Evolutionary conservation across 2,329 filamentous ascomycete species (phyloP).

Genomic region (Aureobasidium namibiae): DNA sequence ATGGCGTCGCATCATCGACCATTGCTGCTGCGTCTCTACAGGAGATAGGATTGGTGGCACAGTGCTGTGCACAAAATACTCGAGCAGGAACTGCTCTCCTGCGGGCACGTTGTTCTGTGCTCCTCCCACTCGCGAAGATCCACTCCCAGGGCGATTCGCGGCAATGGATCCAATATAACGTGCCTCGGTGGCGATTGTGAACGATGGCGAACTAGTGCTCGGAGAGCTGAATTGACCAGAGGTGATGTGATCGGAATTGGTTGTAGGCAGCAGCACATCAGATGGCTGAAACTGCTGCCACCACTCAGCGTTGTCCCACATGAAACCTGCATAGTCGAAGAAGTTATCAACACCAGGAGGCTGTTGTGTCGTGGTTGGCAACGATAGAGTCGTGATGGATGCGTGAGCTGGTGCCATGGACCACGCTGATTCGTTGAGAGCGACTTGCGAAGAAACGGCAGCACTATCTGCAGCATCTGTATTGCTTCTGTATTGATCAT

Average conservation of each 20-base stretch:
- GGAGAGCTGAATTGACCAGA: neutral
- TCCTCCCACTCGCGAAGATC: neutral
- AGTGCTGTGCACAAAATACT: neutral
- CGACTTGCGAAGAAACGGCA: neutral
- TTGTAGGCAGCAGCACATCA: neutral
- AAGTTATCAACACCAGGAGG: neutral
- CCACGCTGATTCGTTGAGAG: neutral
- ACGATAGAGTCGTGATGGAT: neutral
- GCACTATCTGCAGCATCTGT: neutral
- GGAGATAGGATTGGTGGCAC: neutral
- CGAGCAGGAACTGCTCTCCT: neutral
- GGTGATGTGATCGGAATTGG: neutral
- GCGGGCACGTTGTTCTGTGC: neutral
- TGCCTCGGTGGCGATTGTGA: neutral
- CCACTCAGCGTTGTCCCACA: neutral
- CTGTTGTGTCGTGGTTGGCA: neutral
- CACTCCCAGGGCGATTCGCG: too few relatives aligned
- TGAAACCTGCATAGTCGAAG: slow-evolving; percentile 12
- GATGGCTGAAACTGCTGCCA: neutral
- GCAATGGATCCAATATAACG: neutral
- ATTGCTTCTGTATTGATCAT: neutral
- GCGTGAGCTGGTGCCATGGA: neutral
- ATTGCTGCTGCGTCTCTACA: neutral
- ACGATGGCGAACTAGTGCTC: neutral
- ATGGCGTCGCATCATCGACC: neutral